Base-by-base conservation (phyloP, 495 filamentous ascomycete species). In the Amphirosellinia nigrospora region DNA sequence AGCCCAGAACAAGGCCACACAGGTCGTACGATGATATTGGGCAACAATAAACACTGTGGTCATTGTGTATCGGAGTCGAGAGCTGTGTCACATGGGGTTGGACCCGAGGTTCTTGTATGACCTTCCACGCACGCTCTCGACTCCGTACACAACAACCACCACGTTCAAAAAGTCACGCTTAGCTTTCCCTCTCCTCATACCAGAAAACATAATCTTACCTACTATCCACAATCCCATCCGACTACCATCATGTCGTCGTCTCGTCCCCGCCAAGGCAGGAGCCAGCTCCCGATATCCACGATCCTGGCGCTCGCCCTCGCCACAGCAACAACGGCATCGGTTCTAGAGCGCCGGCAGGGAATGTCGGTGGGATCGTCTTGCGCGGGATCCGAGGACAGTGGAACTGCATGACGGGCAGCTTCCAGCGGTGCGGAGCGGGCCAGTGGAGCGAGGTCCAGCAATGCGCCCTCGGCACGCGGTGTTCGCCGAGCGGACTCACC, bases 391-490 rank as follows among this genome's bases (percentile, higher is more conserved):
- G 80, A 82, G 50, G 79, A 34, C 77, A 79, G 53, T 82, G 79
- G 79, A 80, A 80, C 73, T 82, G 80, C 77, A 75, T 80, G 71
- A 73, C 73, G 30, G 71, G 62, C 48, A 70, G 72, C 26, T 82
- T 74, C 72, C 80, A 82, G 71, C 79, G 80, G n/a, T 82, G 80
- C 66, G 80, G 75, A 11, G 65, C 75, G 3, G 79, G 79, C 13
- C 60, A 11, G 10, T 82, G 79, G 79, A 79, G 77, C 70, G 77
- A 55, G 16, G 75, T 73, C 32, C 70, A 79, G 71, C 63, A 72
- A 38, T 77, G 75, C 43, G 78, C 79, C 6, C 61, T 61, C 16
- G 79, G 79, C 15, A 81, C 79, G 9, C 63, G 69, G 28, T 81
- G 79, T 68, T 63, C 71, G 50, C 79, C 79, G 0, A 50, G 70